phyloP scores from a whole-genome alignment of 177 flowering plant genomes.

The Tripterygium wilfordii region DNA sequence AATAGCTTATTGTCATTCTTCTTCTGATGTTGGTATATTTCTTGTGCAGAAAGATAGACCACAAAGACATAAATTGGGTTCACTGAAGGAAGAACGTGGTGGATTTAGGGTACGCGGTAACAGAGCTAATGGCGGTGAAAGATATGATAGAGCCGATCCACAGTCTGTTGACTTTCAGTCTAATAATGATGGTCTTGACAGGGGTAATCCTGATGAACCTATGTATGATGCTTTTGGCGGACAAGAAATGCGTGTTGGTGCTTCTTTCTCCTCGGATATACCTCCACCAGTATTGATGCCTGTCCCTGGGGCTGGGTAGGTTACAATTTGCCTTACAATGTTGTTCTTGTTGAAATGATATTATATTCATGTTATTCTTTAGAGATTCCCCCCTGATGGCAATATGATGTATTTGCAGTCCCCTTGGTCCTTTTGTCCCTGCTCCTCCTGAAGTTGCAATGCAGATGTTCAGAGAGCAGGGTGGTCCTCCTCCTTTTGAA shows the following conservation, averaged over 20 bases:
- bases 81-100: constrained; percentile 48
- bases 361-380: neutral
- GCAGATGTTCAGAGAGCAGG: constrained; percentile 89
- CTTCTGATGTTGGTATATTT: neutral
- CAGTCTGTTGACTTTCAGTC: constrained; percentile 54
- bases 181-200: constrained; percentile 48
- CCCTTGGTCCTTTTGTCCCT: constrained; percentile 98
- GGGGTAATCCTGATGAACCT: constrained; percentile 59
- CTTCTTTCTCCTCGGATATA: constrained; percentile 78
- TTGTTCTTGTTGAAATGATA: neutral
- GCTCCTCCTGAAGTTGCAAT: constrained; percentile 99
- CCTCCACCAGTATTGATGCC: constrained; percentile 96
- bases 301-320: constrained; percentile 81
- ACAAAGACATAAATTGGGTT: constrained; percentile 55
- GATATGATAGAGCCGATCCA: constrained; percentile 65
- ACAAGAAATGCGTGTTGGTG: constrained; percentile 60
- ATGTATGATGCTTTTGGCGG: constrained; percentile 78
- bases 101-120: constrained; percentile 56
- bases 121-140: constrained; percentile 51
- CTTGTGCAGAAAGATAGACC: constrained; percentile 61
- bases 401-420: constrained; percentile 41
- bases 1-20: neutral
- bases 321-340: neutral
- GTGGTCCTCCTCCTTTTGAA: constrained; percentile 85
- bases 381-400: neutral